phyloP scores from a whole-genome alignment of 2,329 filamentous ascomycete genomes.

The Colletotrichum sp. region DNA sequence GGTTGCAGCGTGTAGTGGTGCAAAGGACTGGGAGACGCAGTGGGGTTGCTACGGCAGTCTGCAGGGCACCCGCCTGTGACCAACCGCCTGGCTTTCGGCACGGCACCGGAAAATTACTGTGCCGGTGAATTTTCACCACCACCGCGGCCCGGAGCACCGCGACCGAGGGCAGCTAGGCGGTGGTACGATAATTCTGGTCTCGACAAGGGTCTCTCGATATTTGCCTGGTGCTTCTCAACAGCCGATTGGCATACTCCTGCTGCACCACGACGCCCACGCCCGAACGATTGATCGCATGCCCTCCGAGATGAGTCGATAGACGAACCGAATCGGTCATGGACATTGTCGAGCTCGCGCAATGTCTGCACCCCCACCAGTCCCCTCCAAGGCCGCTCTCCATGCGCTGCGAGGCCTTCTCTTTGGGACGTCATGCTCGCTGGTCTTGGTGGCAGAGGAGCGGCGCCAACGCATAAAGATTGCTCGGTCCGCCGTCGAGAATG shows the following conservation, averaged over 20 bases:
- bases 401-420: slow-evolving; percentile 60
- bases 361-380: slow-evolving; percentile 52
- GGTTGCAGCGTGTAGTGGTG: neutral
- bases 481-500: slow-evolving; percentile 56
- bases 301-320: slow-evolving; percentile 7
- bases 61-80: neutral
- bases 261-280: neutral
- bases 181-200: slow-evolving; percentile 10
- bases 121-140: neutral
- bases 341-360: slow-evolving; percentile 33
- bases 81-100: neutral
- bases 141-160: neutral
- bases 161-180: neutral
- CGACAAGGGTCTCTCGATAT: neutral
- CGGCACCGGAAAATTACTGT: neutral
- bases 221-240: neutral
- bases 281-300: neutral
- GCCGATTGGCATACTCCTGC: neutral
- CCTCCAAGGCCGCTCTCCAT: slow-evolving; percentile 60
- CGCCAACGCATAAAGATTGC: slow-evolving; percentile 58
- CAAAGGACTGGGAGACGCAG: neutral
- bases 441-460: slow-evolving; percentile 60
- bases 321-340: slow-evolving; percentile 14
- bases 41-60: neutral
- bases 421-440: slow-evolving; percentile 62